phyloP scores from a whole-genome alignment of 2,329 filamentous ascomycete species.

The Aspergillus aculeatus region DNA sequence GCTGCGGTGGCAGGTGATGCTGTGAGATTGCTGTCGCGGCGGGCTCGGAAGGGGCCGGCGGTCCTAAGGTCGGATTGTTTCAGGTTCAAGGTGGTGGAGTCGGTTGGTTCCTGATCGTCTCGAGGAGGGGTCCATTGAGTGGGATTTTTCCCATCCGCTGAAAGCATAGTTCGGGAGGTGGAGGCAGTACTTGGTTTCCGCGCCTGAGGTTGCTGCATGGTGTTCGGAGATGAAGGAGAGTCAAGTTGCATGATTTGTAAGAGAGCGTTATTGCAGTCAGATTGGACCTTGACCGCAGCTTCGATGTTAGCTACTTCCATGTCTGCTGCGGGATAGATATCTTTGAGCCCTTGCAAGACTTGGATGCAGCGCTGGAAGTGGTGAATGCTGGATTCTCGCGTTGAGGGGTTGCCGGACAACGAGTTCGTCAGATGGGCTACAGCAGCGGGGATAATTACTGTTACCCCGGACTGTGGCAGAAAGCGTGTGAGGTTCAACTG shows the following conservation, averaged over 20 bases:
- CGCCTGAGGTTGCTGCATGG: slow-evolving; percentile 5
- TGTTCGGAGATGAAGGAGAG: slow-evolving; percentile 18
- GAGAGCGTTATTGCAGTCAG: slow-evolving; percentile 29
- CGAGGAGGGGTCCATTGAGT: slow-evolving; percentile 13
- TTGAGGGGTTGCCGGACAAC: slow-evolving; percentile 70
- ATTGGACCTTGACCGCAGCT: slow-evolving; percentile 34
- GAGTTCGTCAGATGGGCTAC: slow-evolving; percentile 86
- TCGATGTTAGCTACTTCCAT: slow-evolving; percentile 54
- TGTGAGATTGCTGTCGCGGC: background rate
- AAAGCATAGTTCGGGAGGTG: slow-evolving; percentile 9
- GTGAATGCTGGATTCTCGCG: slow-evolving; percentile 66
- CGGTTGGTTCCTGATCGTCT: slow-evolving; percentile 5
- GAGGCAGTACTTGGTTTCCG: slow-evolving; percentile 20
- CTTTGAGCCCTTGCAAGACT: slow-evolving; percentile 77
- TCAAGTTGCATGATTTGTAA: slow-evolving; percentile 31
- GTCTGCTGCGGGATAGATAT: slow-evolving; percentile 82
- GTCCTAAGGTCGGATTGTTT: background rate
- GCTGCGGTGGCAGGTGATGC: background rate
- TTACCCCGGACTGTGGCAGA: slow-evolving; percentile 80
- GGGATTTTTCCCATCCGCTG: slow-evolving; percentile 5
- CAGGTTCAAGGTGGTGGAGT: background rate
- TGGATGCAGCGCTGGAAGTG: slow-evolving; percentile 84
- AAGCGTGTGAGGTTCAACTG: slow-evolving; percentile 68
- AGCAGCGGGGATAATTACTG: slow-evolving; percentile 80
- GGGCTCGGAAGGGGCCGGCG: background rate